Base-by-base conservation (phyloP, 2,329 filamentous ascomycete genomes). In the Alternaria solani region DNA sequence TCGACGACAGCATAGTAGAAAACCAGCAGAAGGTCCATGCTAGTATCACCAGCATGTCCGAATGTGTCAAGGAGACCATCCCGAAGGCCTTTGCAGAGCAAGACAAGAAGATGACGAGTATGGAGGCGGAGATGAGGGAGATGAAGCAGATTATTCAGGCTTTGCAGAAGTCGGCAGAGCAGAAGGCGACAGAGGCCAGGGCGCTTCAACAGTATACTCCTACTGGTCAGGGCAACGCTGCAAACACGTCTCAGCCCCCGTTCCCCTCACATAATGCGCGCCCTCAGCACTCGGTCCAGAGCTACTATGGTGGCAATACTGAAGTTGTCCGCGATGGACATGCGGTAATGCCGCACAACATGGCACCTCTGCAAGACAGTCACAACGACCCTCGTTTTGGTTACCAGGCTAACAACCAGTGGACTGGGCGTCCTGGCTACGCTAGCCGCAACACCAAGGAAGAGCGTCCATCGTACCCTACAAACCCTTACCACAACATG, bases 21-120 rank as follows among this genome's bases (percentile, higher is more conserved):
- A 38, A 47, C 16, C 58, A 61, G 36, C 53, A 52, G 53, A 67
- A 63, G 23, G 47, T 75, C 44, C 63, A 67, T 44, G 51, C 57
- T 6, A 70, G 74, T 47, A 54, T 78, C 18, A 73, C 74, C 30
- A 61, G 67, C 26, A 58, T 76, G n/a, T 41, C 70, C 16, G 64
- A 66, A 0, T 68, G 71, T 34, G 57, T 77, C 63, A 73, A 73
- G 48, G 52, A 65, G 1, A 69, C 72, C 7, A 64, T 78, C 9
- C 57, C 70, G 12, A 59, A 64, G 30, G 66, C 66, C 16, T 48
- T 78, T 49, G 48, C 47, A 16, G 57, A 57, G n/a, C 74, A 77
- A 36, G 59, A 64, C 5, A 65, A 73, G 55, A 74, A 73, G 67
- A 65, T 55, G 16, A 39, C 47, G 1, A 64, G 62, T 2, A 59